Evolutionary conservation across 805 yeast genomes (phyloP).

Genomic region (Candida maris): DNA sequence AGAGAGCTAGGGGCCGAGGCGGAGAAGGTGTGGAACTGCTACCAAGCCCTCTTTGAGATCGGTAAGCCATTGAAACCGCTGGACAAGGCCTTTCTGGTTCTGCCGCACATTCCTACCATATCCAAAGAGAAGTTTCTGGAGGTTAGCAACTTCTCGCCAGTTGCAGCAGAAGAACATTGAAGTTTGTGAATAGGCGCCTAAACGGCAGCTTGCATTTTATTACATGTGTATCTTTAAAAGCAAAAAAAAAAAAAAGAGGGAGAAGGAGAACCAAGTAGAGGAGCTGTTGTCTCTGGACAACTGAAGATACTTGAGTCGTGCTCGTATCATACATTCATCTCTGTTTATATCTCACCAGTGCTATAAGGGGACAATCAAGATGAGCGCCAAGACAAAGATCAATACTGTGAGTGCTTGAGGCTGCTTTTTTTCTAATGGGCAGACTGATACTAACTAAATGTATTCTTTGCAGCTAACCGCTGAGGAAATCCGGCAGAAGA

Average conservation of each 20-base stretch:
- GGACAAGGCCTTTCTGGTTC: slow-evolving; percentile 24
- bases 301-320: too few species aligned
- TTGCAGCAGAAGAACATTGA: slow-evolving; percentile 1
- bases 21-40: slow-evolving; percentile 24
- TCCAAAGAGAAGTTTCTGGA: slow-evolving; percentile 14
- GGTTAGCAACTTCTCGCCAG: slow-evolving; percentile 8
- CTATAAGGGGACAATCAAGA: too few species aligned
- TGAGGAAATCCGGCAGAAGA: slow-evolving; percentile 36
- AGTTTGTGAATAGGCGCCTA: not conserved
- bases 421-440: too few species aligned
- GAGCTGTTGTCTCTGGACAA: too few species aligned
- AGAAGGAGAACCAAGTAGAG: too few species aligned
- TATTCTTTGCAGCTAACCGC: slow-evolving; percentile 25
- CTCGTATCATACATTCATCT: too few species aligned
- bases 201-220: not conserved
- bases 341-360: too few species aligned
- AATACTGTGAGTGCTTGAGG: slow-evolving; percentile 17
- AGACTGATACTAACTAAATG: not conserved
- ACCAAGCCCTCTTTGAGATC: slow-evolving; percentile 19
- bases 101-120: slow-evolving; percentile 22
- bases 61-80: slow-evolving; percentile 13
- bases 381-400: slow-evolving; percentile 21
- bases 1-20: slow-evolving; percentile 13
- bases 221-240: not conserved
- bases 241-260: too few species aligned